These are phyloP conservation scores for Mycosarcoma maydis DNA, from an alignment of 1,284 basidiomycete genomes.

Conservation along the genomic window DNA sequence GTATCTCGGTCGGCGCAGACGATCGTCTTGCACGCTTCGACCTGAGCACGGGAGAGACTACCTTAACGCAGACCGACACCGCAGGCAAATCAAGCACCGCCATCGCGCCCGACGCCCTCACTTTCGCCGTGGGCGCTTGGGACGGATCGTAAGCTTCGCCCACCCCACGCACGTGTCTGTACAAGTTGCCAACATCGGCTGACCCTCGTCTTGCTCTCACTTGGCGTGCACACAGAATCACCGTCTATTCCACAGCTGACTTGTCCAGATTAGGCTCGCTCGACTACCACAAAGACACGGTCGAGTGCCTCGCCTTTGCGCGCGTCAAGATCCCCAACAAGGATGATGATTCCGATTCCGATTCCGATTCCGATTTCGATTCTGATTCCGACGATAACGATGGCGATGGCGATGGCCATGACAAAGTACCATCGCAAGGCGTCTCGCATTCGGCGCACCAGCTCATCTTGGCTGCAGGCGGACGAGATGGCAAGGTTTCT, in stretches of 20 bases:
- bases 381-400: constrained; percentile 3
- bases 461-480: constrained; percentile 28
- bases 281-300: constrained; percentile 34
- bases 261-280: constrained; percentile 16
- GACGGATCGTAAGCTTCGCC: constrained; percentile 38
- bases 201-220: background rate
- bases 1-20: constrained; percentile 40
- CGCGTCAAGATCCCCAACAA: background rate
- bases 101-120: constrained; percentile 15
- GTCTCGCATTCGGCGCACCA: background rate
- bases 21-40: constrained; percentile 34
- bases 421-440: too few species aligned
- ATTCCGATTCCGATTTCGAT: background rate
- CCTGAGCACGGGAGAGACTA: background rate
- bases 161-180: background rate
- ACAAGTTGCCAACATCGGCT: too few species aligned
- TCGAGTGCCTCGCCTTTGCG: constrained; percentile 28
- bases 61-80: constrained; percentile 5
- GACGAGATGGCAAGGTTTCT: constrained; percentile 43
- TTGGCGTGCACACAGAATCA: constrained; percentile 9
- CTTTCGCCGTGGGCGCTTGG: constrained; percentile 34
- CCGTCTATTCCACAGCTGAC: constrained; percentile 6
- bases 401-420: background rate
- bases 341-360: background rate
- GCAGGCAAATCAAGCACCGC: constrained; percentile 26